Conservation (phyloP, 139 green algal species). For the Chlamydomonas sp. region DNA sequence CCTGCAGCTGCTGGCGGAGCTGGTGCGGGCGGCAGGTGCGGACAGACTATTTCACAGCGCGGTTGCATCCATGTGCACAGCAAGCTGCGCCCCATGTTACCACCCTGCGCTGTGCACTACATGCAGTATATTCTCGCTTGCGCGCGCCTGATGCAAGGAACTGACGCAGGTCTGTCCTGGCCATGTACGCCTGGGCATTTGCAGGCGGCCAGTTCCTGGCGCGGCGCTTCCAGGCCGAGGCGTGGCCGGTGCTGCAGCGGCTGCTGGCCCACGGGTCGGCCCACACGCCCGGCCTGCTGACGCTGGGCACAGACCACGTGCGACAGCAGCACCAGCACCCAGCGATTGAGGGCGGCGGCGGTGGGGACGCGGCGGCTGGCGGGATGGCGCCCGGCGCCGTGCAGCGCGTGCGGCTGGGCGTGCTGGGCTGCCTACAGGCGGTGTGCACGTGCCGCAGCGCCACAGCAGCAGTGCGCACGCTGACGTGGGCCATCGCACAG, state of each 20-base stretch:
- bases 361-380: not conserved
- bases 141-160: too few species aligned
- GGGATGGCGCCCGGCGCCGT: conserved; percentile 56
- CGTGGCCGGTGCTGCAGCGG: conserved; percentile 65
- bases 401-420: conserved; percentile 51
- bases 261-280: conserved; percentile 57
- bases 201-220: conserved; percentile 67
- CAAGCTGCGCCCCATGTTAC: too few species aligned
- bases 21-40: conserved; percentile 16
- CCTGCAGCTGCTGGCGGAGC: conserved; percentile 43
- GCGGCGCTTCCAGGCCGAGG: conserved; percentile 66
- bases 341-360: not conserved
- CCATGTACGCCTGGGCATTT: not conserved
- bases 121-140: not conserved
- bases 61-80: not conserved
- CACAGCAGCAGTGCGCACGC: conserved; percentile 29
- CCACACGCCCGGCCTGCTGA: conserved; percentile 36
- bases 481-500: conserved; percentile 45
- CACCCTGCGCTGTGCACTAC: too few species aligned
- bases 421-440: conserved; percentile 55
- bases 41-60: not conserved
- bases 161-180: too few species aligned
- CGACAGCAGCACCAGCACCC: not conserved
- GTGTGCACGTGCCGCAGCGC: conserved; percentile 27
- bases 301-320: not conserved